Conservation (phyloP, 1,139 yeast species). For the Suhomyces chickasaworum region DNA sequence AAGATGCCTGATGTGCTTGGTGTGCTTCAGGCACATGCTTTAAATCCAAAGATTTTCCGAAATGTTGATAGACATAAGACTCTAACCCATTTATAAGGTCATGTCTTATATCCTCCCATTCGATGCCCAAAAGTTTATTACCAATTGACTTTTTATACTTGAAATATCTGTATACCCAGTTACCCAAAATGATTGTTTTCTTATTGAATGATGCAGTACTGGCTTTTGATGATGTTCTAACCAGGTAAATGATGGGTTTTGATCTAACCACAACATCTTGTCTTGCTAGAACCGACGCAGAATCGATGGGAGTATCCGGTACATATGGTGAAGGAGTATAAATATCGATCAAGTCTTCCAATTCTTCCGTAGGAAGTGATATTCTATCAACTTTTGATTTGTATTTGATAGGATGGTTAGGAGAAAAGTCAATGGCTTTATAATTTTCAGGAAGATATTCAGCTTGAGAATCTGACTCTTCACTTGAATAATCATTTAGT, state of each 20-base stretch:
- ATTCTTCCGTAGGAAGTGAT: slow-evolving; percentile 27
- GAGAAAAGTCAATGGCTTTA: slow-evolving; percentile 10
- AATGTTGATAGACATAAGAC: slow-evolving; percentile 34
- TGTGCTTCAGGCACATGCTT: slow-evolving; percentile 9
- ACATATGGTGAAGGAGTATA: slow-evolving; percentile 7
- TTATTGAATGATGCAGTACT: slow-evolving; percentile 34
- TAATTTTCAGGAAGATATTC: slow-evolving; percentile 8
- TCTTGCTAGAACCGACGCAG: slow-evolving; percentile 25
- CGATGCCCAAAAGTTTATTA: slow-evolving; percentile 44
- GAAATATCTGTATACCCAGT: slow-evolving; percentile 42
- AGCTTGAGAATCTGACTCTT: slow-evolving; percentile 5
- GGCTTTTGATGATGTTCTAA: slow-evolving; percentile 33
- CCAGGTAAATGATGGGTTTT: slow-evolving; percentile 33
- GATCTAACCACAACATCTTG: slow-evolving; percentile 29
- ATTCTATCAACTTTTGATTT: slow-evolving; percentile 15
- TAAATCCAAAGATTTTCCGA: slow-evolving; percentile 30
- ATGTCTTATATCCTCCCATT: slow-evolving; percentile 49
- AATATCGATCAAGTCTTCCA: slow-evolving; percentile 3
- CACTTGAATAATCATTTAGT: slow-evolving; percentile 5
- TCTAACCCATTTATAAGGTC: slow-evolving; percentile 45
- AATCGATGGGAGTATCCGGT: slow-evolving; percentile 16
- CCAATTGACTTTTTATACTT: slow-evolving; percentile 42
- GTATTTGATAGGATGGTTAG: slow-evolving; percentile 8
- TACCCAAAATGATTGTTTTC: slow-evolving; percentile 30
- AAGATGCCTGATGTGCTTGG: slow-evolving; percentile 3